Conservation (phyloP, 345 rosid species). For the Erucastrum elatum region DNA sequence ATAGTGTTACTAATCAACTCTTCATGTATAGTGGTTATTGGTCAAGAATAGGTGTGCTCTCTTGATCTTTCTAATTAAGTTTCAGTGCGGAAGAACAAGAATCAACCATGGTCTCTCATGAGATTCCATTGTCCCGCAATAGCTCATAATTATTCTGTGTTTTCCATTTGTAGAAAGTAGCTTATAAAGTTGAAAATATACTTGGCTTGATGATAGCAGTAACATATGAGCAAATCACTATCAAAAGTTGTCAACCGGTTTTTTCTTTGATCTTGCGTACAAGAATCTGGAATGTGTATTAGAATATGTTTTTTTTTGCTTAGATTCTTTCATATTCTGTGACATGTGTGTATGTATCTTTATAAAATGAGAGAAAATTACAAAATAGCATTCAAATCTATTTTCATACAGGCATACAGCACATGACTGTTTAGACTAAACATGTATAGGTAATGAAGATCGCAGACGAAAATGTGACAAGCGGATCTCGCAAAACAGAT, state of each 20-base stretch:
- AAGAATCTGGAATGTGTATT: background rate
- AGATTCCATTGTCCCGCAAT: slow-evolving; percentile 56
- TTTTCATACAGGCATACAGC: background rate
- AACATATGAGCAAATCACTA: background rate
- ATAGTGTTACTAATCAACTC: no score
- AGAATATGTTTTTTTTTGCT: background rate
- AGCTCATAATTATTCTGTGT: slow-evolving; percentile 42
- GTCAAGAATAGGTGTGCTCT: slow-evolving; percentile 6
- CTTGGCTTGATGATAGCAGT: background rate
- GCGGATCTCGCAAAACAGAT: no score
- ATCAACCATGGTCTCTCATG: slow-evolving; percentile 57
- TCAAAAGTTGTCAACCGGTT: background rate
- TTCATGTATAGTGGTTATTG: no score
- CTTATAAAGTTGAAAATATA: background rate
- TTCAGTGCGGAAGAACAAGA: slow-evolving; percentile 35
- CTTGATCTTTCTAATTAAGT: slow-evolving; percentile 44
- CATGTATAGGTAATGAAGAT: slow-evolving; percentile 22
- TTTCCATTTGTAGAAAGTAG: background rate
- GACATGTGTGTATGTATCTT: background rate
- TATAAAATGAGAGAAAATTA: slow-evolving; percentile 4
- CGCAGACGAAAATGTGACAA: no score
- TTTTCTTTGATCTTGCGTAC: background rate
- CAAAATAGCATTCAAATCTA: slow-evolving; percentile 33
- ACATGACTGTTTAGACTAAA: slow-evolving; percentile 4
- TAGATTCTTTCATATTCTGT: background rate